Base-by-base conservation (phyloP, 2,329 filamentous ascomycete genomes). In the Venturia asperata region DNA sequence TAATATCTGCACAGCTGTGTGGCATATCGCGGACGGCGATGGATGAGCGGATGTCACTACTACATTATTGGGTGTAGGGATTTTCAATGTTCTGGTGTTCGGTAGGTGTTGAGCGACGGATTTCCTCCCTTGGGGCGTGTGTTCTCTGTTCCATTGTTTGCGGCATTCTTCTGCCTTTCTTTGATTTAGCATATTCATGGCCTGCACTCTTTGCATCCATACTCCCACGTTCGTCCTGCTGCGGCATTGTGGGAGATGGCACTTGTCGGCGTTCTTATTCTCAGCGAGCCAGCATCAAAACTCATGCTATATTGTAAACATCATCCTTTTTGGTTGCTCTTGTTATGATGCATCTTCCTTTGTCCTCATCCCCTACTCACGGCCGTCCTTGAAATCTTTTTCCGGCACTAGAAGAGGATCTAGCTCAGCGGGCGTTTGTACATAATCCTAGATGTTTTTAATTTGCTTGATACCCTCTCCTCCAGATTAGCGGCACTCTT, bases 121-220 rank as follows among this genome's bases (percentile, higher is more conserved):
- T 27, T 3, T 52, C 10, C 10, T 52, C 11, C 10, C n/a, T 10
- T 4, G 47, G 47, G 27, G 47, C 21, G 13, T 27, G 15, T 52
- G 47, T 52, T n/a, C n/a, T n/a, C 24, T 52, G 47, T 52, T 52
- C 21, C 21, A 52, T 52, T 52, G 47, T 52, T 17, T 52, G 11
- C 47, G 24, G 21, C 45, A 9, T 21, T 52, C 47, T 13, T 52
- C 21, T 52, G 24, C 10, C 24, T 15, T 52, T 9, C n/a, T 9
- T 52, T 27, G 21, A 52, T 27, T 27, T 52, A 27, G 47, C 47
- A 52, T 52, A 27, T 52, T 10, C 47, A 27, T 52, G 47, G 21
- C 45, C 45, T 49, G 45, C 45, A 11, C 47, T 52, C 47, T 52
- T 11, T 52, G 47, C 47, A 52, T 52, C 47, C 47, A 52, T 27